phyloP scores from a whole-genome alignment of 768 basidiomycete species.

The Leucogyrophana mollusca region DNA sequence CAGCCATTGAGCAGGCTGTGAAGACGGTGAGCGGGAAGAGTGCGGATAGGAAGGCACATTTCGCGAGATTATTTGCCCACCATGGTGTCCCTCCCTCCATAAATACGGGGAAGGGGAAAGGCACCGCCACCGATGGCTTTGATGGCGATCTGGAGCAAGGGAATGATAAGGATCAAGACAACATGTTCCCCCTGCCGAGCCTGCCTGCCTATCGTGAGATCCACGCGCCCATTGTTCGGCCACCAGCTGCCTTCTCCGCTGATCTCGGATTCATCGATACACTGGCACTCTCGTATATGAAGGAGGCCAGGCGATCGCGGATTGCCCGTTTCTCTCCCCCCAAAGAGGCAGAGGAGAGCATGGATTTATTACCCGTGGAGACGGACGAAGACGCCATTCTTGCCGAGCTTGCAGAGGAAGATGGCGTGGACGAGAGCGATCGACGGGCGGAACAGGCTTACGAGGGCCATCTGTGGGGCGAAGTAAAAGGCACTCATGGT shows the following conservation, averaged over 20 bases:
- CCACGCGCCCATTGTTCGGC: conserved; percentile 34
- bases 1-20: conserved; percentile 49
- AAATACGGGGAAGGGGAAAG: conserved; percentile 5
- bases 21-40: conserved; percentile 42
- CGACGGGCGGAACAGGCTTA: conserved; percentile 25
- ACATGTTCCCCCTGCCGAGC: conserved; percentile 1
- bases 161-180: not conserved
- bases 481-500: conserved; percentile 18
- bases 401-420: conserved; percentile 44
- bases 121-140: conserved; percentile 1
- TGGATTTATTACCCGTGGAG: conserved; percentile 25
- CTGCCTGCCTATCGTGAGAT: conserved; percentile 28
- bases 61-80: conserved; percentile 30
- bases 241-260: conserved; percentile 20
- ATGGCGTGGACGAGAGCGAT: conserved; percentile 38
- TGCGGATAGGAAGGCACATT: conserved; percentile 39
- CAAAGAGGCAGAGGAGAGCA: conserved; percentile 16
- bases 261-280: conserved; percentile 8
- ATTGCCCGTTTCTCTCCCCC: conserved; percentile 12
- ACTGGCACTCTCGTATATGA: conserved; percentile 22
- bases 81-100: conserved; percentile 9
- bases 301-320: conserved; percentile 15
- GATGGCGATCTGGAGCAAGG: conserved; percentile 16
- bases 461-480: conserved; percentile 43
- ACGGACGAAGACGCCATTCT: conserved; percentile 37